phyloP scores from a whole-genome alignment of 768 basidiomycete species.

The Amanita inopinata region DNA sequence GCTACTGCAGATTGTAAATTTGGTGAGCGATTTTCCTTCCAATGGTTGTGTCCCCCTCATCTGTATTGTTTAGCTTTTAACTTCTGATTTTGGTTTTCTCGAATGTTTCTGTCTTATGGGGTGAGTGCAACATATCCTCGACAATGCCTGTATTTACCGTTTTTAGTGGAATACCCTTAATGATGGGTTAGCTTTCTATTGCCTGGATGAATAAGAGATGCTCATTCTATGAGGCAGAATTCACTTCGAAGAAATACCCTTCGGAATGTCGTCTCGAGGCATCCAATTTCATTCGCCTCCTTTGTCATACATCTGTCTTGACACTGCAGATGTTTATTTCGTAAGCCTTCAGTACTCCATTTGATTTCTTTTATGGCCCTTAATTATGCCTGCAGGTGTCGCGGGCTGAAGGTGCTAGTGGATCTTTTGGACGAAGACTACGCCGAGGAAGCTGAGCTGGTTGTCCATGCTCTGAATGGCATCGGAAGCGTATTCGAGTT shows the following conservation, averaged over 20 bases:
- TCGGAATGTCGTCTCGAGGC: conserved; percentile 92
- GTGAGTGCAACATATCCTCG: conserved; percentile 24
- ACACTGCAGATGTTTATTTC: conserved; percentile 99
- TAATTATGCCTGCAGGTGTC: conserved; percentile 48
- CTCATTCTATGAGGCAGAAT: conserved; percentile 39
- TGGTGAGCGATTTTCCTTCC: conserved; percentile 43
- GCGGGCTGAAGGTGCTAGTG: conserved; percentile 88
- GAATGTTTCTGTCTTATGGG: conserved; percentile 95
- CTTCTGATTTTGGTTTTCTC: conserved; percentile 70
- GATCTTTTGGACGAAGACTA: conserved; percentile 97
- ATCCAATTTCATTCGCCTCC: conserved; percentile 85
- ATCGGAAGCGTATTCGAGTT: conserved; percentile 94
- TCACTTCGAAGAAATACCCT: conserved; percentile 90
- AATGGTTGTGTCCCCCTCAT: conserved; percentile 21
- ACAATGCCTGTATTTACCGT: conserved; percentile 9
- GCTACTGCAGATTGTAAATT: conserved; percentile 80
- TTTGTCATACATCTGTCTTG: conserved; percentile 87
- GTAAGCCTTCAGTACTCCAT: conserved; percentile 47
- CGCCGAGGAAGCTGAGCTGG: conserved; percentile 80
- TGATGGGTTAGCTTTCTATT: conserved; percentile 62
- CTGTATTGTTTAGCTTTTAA: conserved; percentile 48
- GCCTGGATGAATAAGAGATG: background rate
- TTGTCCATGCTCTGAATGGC: conserved; percentile 89
- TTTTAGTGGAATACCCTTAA: conserved; percentile 81
- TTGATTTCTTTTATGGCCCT: background rate